phyloP scores from a whole-genome alignment of 179 eudicot genomes.

The Vitellaria paradoxa region DNA sequence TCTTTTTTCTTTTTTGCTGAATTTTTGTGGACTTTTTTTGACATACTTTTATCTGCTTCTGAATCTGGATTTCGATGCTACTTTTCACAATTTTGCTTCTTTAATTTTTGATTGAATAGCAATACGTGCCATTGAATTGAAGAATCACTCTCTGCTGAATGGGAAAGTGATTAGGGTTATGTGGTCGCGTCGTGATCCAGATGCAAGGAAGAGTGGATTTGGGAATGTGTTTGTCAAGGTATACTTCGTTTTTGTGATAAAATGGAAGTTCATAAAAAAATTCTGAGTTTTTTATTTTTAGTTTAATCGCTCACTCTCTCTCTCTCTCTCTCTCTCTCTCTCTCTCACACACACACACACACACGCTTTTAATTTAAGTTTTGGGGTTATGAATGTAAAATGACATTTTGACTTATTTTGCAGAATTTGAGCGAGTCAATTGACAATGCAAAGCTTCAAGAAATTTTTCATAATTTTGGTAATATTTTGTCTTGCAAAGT shows the following conservation, averaged over 20 bases:
- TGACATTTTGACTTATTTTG: conserved; percentile 5
- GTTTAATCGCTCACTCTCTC: not conserved
- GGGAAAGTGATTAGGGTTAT: conserved; percentile 62
- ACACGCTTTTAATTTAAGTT: not conserved
- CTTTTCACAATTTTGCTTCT: not conserved
- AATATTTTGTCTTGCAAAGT: conserved; percentile 66
- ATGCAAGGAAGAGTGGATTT: conserved; percentile 61
- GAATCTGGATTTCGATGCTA: not conserved
- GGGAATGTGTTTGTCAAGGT: conserved; percentile 86
- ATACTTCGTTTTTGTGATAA: conserved; percentile 9
- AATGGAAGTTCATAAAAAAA: not conserved
- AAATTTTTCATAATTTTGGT: conserved; percentile 55
- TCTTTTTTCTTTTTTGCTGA: not conserved
- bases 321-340: not conserved
- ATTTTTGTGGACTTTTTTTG: not conserved
- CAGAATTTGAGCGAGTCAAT: conserved; percentile 63
- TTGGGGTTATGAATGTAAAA: not conserved
- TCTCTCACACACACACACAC: too few species aligned
- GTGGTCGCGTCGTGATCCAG: conserved; percentile 78
- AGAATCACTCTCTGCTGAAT: conserved; percentile 50
- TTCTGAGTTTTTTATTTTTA: not conserved
- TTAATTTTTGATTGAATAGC: conserved; percentile 31
- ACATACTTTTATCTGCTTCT: not conserved
- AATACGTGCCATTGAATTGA: conserved; percentile 53
- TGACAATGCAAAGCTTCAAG: conserved; percentile 58